Evolutionary conservation across 208 protist genomes (phyloP), one percentile per base, ranked within the genome.

Genomic region (Leishmania gerbilli): DNA sequence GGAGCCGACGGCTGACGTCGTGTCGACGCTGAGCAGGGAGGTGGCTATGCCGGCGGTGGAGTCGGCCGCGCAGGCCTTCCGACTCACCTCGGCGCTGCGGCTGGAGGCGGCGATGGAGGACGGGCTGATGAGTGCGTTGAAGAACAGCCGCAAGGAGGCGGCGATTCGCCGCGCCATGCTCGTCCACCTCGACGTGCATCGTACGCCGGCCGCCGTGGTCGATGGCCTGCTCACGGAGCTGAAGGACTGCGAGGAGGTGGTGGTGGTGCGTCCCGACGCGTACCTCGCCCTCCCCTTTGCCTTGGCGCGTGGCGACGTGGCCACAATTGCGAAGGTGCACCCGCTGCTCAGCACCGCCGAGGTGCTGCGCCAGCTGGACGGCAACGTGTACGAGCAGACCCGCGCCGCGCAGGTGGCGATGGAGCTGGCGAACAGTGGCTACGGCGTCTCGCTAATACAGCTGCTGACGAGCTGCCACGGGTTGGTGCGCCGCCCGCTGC

Each of bases 231-330:
- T 86, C 1, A 76, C 76, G 47, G 84, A 85, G 37, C 79, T 98
- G 71, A 82, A 84, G 74, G 87, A 93, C 72, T 98, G 95, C 87
- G 88, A 84, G 42, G 91, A 95, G 82, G 87, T 95, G 68, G 86
- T 95, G 64, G 91, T 95, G 76, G 85, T 80, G 21, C 92, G 95
- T 24, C 91, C 95, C n/a, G 92, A 95, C 71, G 95, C 95, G 24
- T 98, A 95, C 79, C 86, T 98, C 27, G 87, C 88, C 19, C 89
- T 98, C 45, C 75, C 78, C 42, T 90, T 96, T 76, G 72, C 79
- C 67, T 81, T 87, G 31, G 68, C 56, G 45, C 74, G 76, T 71
- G 69, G 53, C 42, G 76, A 78, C 27, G 68, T 72, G 67, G 76
- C 80, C 27, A 72, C 56, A 34, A 77, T 80, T 24, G 72, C 80